A percentile compares a stretch with the other conserved stretches of the same genome.
Evolutionary conservation across 345 rosid genomes (phyloP).

Genomic region (Citrus mangshanensis): DNA sequence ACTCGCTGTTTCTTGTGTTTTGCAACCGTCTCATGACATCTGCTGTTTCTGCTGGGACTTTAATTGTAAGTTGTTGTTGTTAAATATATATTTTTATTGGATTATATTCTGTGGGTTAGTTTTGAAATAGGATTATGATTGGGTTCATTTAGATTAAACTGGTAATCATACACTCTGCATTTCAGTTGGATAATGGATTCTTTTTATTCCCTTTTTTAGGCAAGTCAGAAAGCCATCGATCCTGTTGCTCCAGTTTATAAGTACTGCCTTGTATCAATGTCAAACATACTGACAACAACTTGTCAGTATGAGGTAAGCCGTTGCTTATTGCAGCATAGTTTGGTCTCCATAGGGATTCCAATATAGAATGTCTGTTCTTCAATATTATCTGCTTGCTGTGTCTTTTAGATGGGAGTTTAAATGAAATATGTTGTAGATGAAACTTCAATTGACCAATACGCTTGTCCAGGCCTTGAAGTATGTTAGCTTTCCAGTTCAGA

Average conservation of each 20-base stretch:
- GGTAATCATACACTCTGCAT: background rate
- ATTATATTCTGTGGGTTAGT: background rate
- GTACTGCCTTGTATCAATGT: slow-evolving; percentile 68
- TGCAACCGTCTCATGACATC: slow-evolving; percentile 89
- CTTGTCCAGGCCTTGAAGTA: slow-evolving; percentile 82
- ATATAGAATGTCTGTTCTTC: background rate
- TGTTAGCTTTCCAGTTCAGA: slow-evolving; percentile 95
- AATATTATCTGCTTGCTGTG: background rate
- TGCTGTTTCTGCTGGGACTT: slow-evolving; percentile 75
- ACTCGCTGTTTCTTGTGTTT: slow-evolving; percentile 88
- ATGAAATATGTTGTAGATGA: slow-evolving; percentile 6
- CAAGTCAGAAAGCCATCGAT: slow-evolving; percentile 72
- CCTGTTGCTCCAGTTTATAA: slow-evolving; percentile 93
- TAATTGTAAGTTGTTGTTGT: slow-evolving; percentile 43
- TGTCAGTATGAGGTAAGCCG: slow-evolving; percentile 87
- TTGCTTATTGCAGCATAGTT: background rate
- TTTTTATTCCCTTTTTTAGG: slow-evolving; percentile 34
- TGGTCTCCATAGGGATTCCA: background rate
- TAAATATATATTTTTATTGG: background rate
- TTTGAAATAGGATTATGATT: background rate
- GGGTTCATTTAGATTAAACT: background rate
- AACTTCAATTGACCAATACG: slow-evolving; percentile 12
- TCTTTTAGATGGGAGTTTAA: background rate
- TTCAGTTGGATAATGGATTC: background rate
- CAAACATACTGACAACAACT: slow-evolving; percentile 86